Evolutionary conservation across 2,329 filamentous ascomycete species (phyloP), one percentile per base, ranked within the genome.

Genomic region (Pseudogymnoascus sp.): DNA sequence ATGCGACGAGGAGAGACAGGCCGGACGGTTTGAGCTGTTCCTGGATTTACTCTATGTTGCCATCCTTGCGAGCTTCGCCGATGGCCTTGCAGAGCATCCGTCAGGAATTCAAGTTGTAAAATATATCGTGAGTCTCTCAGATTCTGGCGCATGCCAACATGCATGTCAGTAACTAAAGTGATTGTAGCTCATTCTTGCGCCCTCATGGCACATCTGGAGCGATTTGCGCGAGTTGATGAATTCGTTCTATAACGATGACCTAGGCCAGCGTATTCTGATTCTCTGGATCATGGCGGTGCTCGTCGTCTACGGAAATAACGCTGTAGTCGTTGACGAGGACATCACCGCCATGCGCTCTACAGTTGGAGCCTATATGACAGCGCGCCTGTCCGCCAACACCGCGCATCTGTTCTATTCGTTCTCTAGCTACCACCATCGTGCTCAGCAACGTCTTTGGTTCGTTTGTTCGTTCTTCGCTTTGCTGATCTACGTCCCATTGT

Each of bases 151-250:
- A 7, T 36, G 13, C 9, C 31, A 59, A 3, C 10, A 10, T 21
- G n/a, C 12, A 7, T 41, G 41, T 15, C n/a, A 51, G 44, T 25
- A 25, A 7, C 44, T 51, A 31, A 31, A 51, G 25, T 51, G 13
- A 31, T 51, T n/a, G 15, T 6, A 65, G 64, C 74, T 81, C 48
- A 78, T 79, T 38, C 77, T 80, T 38, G 72, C 77, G 6, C 78
- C 78, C 8, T 77, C 78, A 62, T 80, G 78, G 78, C 76, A 81
- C 63, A 76, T 80, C 58, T 81, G 79, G 79, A 74, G 73, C 41
- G 79, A 81, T 64, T 71, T 80, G 15, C 76, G 78, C 64, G 79
- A 80, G 68, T 71, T 80, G 62, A 80, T 81, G 77, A 81, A 81
- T 68, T 78, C 77, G 6, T 81, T 79, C 70, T 80, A 81, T 68